phyloP scores from a whole-genome alignment of 2,329 filamentous ascomycete genomes.

The Ophiostoma quercus region DNA sequence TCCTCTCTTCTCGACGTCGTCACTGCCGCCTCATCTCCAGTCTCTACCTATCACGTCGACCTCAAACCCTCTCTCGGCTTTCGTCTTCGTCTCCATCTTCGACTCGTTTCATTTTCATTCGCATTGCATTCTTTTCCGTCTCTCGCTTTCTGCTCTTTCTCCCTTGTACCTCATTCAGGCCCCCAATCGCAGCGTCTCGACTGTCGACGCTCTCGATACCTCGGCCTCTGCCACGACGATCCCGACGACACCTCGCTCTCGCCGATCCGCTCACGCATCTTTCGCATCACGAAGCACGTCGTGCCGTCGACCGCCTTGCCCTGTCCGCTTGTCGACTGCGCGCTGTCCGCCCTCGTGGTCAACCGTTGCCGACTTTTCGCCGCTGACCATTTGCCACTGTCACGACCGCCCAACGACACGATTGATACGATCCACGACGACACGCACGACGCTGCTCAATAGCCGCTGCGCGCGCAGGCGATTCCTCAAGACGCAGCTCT shows the following conservation, averaged over 20 bases:
- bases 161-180: not conserved
- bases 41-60: slow-evolving; percentile 9
- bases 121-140: slow-evolving; percentile 13
- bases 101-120: not conserved
- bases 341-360: not conserved
- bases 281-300: not conserved
- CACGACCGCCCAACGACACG: not conserved
- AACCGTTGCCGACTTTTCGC: slow-evolving; percentile 13
- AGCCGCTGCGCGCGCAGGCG: not conserved
- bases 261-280: not conserved
- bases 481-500: slow-evolving; percentile 5
- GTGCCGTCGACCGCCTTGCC: not conserved
- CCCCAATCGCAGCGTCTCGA: slow-evolving; percentile 2
- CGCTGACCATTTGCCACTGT: not conserved
- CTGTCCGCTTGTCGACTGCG: not conserved
- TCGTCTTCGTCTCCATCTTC: not conserved
- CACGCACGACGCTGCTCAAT: slow-evolving; percentile 1
- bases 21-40: not conserved
- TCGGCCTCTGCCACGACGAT: not conserved
- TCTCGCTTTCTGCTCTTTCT: slow-evolving; percentile 11
- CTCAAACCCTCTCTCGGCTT: not conserved
- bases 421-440: slow-evolving; percentile 12
- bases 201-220: not conserved
- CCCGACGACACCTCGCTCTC: not conserved
- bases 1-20: not conserved